Evolutionary conservation across 352 stramenopile species (phyloP).

Genomic region (Thalassiosira mediterranea): DNA sequence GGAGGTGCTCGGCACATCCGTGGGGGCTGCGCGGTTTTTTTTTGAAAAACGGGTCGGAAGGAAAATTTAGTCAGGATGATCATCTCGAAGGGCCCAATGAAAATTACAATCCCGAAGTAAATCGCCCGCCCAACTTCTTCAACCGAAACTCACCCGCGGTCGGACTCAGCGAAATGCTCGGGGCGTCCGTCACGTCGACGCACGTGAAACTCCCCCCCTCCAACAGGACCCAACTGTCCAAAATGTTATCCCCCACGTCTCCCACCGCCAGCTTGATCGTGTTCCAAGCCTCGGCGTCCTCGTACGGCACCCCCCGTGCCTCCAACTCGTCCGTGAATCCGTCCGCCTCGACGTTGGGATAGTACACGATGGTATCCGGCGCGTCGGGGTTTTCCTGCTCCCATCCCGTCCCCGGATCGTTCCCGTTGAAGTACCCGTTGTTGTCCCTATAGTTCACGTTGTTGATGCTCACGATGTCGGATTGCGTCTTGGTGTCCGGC

Average conservation of each 20-base stretch:
- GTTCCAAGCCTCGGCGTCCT: slow-evolving; percentile 17
- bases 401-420: slow-evolving; percentile 38
- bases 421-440: slow-evolving; percentile 46
- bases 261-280: slow-evolving; percentile 50
- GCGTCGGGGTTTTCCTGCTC: slow-evolving; percentile 9
- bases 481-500: slow-evolving; percentile 12
- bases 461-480: slow-evolving; percentile 42
- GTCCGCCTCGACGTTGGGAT: slow-evolving; percentile 48
- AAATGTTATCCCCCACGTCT: slow-evolving; percentile 41
- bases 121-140: no score
- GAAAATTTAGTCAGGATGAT: not conserved
- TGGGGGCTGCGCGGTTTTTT: not conserved
- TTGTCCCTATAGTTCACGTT: slow-evolving; percentile 56
- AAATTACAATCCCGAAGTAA: no score
- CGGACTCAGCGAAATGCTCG: slow-evolving; percentile 15
- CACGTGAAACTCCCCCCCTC: slow-evolving; percentile 39
- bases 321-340: slow-evolving; percentile 47
- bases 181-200: slow-evolving; percentile 31
- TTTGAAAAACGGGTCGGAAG: not conserved
- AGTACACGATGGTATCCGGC: slow-evolving; percentile 9
- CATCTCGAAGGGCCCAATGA: no score
- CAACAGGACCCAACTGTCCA: slow-evolving; percentile 54
- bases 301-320: slow-evolving; percentile 21
- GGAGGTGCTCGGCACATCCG: not conserved
- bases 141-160: slow-evolving; percentile 16